Percentiles rank a stretch among this genome's conserved stretches.
These are phyloP conservation scores for Pseudozyma sp. DNA, from an alignment of 1,284 basidiomycete species.

Conservation along the genomic window DNA sequence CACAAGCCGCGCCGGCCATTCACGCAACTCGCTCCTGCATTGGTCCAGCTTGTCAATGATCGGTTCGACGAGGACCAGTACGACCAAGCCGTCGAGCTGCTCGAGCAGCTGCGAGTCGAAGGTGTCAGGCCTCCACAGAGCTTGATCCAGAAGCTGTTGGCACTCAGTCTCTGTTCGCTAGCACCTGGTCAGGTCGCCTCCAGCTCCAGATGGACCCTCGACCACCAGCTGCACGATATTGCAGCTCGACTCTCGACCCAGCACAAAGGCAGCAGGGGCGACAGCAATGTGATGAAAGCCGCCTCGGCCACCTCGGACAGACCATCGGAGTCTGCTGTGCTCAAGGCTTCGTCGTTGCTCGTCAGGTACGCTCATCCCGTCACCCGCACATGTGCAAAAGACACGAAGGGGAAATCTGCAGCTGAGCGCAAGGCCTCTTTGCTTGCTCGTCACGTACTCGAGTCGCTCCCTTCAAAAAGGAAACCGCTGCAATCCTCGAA, in stretches of 20 bases:
- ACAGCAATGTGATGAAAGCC: constrained; percentile 14
- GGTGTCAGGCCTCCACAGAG: constrained; percentile 14
- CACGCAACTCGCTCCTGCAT: constrained; percentile 10
- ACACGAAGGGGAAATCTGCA: not conserved
- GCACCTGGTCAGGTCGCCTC: constrained; percentile 22
- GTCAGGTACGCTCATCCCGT: constrained; percentile 8
- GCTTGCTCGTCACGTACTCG: constrained; percentile 22
- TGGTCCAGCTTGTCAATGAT: constrained; percentile 39
- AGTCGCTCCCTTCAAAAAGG: constrained; percentile 30
- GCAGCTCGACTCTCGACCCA: constrained; percentile 18
- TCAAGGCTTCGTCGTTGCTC: constrained; percentile 34
- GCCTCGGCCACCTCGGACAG: constrained; percentile 18
- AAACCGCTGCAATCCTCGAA: constrained; percentile 9
- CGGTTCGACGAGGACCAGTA: constrained; percentile 49
- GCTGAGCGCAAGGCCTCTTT: not conserved
- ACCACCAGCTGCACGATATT: constrained; percentile 28
- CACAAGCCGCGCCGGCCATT: constrained; percentile 11
- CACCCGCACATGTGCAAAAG: not conserved
- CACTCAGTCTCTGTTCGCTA: constrained; percentile 49
- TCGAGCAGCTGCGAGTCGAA: constrained; percentile 28
- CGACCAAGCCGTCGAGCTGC: constrained; percentile 43
- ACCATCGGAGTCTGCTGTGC: constrained; percentile 26
- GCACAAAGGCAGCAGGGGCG: constrained; percentile 11
- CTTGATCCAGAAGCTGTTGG: constrained; percentile 33
- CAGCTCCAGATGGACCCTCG: constrained; percentile 37